phyloP scores from a whole-genome alignment of 2,329 filamentous ascomycete genomes.

The Raffaelea arxii region DNA sequence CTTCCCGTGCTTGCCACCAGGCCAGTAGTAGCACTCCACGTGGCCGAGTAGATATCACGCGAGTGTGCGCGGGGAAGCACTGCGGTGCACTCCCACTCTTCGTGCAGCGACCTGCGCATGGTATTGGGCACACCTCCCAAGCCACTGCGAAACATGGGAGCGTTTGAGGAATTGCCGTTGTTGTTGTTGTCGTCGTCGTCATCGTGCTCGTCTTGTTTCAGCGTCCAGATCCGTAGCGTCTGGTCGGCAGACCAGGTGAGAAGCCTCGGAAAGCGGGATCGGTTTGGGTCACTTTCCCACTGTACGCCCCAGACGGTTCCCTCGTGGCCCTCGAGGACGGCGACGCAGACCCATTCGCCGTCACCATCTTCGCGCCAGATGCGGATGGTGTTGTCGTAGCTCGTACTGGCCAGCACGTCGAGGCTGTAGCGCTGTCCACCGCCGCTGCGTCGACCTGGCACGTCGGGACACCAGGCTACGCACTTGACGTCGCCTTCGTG shows the following conservation, averaged over 20 bases:
- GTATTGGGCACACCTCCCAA: slow-evolving; percentile 74
- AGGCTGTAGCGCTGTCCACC: slow-evolving; percentile 37
- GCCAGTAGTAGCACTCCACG: slow-evolving; percentile 73
- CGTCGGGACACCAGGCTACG: slow-evolving; percentile 80
- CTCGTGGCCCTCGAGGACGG: slow-evolving; percentile 67
- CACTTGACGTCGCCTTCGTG: slow-evolving; percentile 94
- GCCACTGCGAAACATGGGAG: slow-evolving; percentile 22
- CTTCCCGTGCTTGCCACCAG: slow-evolving; percentile 81
- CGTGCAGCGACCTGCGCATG: slow-evolving; percentile 67
- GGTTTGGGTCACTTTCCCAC: slow-evolving; percentile 44
- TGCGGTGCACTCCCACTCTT: slow-evolving; percentile 74
- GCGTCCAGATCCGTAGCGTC: slow-evolving; percentile 69
- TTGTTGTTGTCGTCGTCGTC: slow-evolving; percentile 18
- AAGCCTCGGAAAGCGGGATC: slow-evolving; percentile 48
- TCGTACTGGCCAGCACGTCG: slow-evolving; percentile 77
- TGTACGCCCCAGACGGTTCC: slow-evolving; percentile 88
- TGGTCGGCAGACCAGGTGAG: slow-evolving; percentile 79
- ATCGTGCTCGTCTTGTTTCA: slow-evolving; percentile 45
- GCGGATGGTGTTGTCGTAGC: slow-evolving; percentile 86
- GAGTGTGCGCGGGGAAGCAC: slow-evolving; percentile 68
- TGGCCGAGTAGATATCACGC: slow-evolving; percentile 71
- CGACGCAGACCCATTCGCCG: slow-evolving; percentile 83
- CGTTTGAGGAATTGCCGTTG: slow-evolving; percentile 18
- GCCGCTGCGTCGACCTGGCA: slow-evolving; percentile 30
- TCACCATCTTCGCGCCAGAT: slow-evolving; percentile 86